Conservation (phyloP, 306 rosid species). For the Acacia melanoxylon region DNA sequence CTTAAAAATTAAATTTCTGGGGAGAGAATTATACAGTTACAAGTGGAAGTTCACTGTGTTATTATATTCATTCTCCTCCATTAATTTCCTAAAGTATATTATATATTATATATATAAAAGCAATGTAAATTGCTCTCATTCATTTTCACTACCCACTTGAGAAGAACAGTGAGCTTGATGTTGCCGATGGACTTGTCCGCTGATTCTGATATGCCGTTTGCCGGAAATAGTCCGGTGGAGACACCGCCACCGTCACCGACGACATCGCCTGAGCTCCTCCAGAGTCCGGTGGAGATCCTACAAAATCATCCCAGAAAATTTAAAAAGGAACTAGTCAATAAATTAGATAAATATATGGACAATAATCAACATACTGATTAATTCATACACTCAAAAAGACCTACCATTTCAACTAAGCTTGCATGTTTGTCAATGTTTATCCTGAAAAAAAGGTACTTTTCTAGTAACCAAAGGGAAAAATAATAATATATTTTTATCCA, state of each 20-base stretch:
- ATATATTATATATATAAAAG: background rate
- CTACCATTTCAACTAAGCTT: background rate
- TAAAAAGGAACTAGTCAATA: background rate
- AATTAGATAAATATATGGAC: background rate
- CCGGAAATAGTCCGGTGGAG: slow-evolving; percentile 80
- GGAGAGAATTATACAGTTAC: slow-evolving; percentile 24
- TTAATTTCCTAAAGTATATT: slow-evolving; percentile 23
- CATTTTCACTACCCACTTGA: slow-evolving; percentile 53
- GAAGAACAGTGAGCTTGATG: slow-evolving; percentile 73
- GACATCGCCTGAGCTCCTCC: slow-evolving; percentile 66
- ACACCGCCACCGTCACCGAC: slow-evolving; percentile 79
- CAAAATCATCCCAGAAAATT: background rate
- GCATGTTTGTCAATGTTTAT: background rate
- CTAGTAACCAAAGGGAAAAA: background rate
- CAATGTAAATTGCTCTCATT: slow-evolving; percentile 44
- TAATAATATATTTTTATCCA: background rate
- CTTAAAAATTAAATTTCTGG: slow-evolving; percentile 26
- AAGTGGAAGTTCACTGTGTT: slow-evolving; percentile 30
- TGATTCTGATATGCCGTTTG: slow-evolving; percentile 55
- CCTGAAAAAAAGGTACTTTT: background rate
- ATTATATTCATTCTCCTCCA: slow-evolving; percentile 35
- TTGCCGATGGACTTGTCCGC: slow-evolving; percentile 50
- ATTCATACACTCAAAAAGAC: background rate
- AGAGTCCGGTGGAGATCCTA: slow-evolving; percentile 73
- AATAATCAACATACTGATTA: background rate